These are phyloP conservation scores for Calonectria honghensis DNA, from an alignment of 2,329 filamentous ascomycete species.

Conservation along the genomic window DNA sequence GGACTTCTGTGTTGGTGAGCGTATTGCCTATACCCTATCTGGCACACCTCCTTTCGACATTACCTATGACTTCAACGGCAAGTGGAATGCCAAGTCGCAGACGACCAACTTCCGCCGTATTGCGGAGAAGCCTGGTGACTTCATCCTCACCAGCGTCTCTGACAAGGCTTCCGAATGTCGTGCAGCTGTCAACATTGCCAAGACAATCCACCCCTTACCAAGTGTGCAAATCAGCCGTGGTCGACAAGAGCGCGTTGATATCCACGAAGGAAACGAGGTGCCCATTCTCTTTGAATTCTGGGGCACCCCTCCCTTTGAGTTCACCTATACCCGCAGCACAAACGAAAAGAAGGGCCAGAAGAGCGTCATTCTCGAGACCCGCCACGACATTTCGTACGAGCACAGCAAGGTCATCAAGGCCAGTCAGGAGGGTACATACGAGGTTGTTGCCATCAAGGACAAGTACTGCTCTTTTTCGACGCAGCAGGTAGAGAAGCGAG, in stretches of 20 bases:
- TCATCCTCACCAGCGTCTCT: slow-evolving; percentile 89
- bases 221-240: slow-evolving; percentile 93
- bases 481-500: slow-evolving; percentile 73
- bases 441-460: slow-evolving; percentile 97
- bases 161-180: slow-evolving; percentile 94
- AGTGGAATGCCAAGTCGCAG: slow-evolving; percentile 85
- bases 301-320: slow-evolving; percentile 97
- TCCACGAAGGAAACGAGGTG: slow-evolving; percentile 96
- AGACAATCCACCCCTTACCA: slow-evolving; percentile 92
- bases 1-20: slow-evolving; percentile 97
- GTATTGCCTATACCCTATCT: slow-evolving; percentile 92
- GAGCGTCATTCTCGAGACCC: slow-evolving; percentile 89
- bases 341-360: slow-evolving; percentile 88
- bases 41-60: slow-evolving; percentile 95
- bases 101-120: slow-evolving; percentile 94
- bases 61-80: slow-evolving; percentile 90
- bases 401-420: slow-evolving; percentile 88
- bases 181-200: slow-evolving; percentile 84
- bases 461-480: slow-evolving; percentile 92
- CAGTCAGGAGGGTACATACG: slow-evolving; percentile 96
- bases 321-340: slow-evolving; percentile 94
- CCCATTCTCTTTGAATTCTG: slow-evolving; percentile 97
- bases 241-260: slow-evolving; percentile 87
- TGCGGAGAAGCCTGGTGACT: slow-evolving; percentile 91
- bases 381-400: slow-evolving; percentile 89